phyloP scores from a whole-genome alignment of 805 yeast species.

The Cyberlindnera euphorbiiphila region DNA sequence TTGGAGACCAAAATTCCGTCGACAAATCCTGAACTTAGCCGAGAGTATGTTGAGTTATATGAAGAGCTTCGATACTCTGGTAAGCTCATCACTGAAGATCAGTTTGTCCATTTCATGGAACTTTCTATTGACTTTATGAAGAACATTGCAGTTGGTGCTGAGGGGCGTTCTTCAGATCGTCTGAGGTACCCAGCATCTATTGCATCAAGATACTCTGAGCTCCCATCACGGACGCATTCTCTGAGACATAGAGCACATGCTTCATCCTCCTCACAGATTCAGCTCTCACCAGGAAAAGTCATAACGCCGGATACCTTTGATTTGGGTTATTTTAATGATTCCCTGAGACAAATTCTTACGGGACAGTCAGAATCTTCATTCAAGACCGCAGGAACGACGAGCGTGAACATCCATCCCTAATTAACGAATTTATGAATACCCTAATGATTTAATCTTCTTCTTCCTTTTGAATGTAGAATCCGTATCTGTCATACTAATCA shows the following conservation, averaged over 20 bases:
- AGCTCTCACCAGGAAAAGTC: neutral
- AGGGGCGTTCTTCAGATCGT: slow-evolving; percentile 1
- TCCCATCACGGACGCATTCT: slow-evolving; percentile 6
- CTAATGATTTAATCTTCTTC: no score
- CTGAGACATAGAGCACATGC: slow-evolving; percentile 4
- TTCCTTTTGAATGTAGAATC: slow-evolving; percentile 18
- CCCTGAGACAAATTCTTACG: neutral
- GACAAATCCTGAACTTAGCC: slow-evolving; percentile 17
- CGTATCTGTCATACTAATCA: slow-evolving; percentile 25
- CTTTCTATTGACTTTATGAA: slow-evolving; percentile 34
- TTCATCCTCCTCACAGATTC: slow-evolving; percentile 1
- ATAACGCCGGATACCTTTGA: no score
- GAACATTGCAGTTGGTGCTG: slow-evolving; percentile 8
- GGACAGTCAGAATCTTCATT: slow-evolving; percentile 6
- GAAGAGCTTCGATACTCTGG: slow-evolving; percentile 70
- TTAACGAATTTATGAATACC: slow-evolving; percentile 4
- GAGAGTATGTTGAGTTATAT: slow-evolving; percentile 47
- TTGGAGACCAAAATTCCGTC: slow-evolving; percentile 27
- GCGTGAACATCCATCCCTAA: slow-evolving; percentile 4
- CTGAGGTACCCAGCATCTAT: slow-evolving; percentile 7
- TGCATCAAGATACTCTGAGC: slow-evolving; percentile 8
- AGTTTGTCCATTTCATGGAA: slow-evolving; percentile 58
- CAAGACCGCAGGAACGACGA: slow-evolving; percentile 18
- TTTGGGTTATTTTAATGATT: neutral
- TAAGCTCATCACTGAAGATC: slow-evolving; percentile 49